These are phyloP conservation scores for Chlamydomonas sp. DNA, from an alignment of 139 green algal species.

Conservation along the genomic window DNA sequence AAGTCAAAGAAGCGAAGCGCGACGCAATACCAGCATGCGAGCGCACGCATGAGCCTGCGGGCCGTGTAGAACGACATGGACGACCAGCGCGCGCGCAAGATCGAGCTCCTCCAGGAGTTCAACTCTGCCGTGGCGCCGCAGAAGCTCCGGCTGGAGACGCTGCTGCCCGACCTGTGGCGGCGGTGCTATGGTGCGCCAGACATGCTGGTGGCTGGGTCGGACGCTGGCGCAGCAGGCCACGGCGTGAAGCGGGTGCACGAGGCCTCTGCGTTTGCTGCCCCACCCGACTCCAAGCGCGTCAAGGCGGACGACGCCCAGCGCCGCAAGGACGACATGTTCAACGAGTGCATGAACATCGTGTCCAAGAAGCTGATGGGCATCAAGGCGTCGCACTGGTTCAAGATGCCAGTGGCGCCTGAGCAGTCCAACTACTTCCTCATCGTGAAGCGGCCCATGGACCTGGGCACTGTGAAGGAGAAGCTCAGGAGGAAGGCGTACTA, in stretches of 20 bases:
- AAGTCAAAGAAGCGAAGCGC: not conserved
- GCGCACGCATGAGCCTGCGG: not conserved
- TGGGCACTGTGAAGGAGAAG: conserved; percentile 49
- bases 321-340: not conserved
- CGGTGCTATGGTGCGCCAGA: not conserved
- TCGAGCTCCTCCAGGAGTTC: conserved; percentile 9
- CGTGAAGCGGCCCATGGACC: conserved; percentile 57
- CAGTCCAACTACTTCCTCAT: conserved; percentile 59
- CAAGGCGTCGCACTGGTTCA: conserved; percentile 35
- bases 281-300: not conserved
- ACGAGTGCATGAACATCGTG: conserved; percentile 4
- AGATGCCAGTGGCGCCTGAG: conserved; percentile 47
- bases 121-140: conserved; percentile 3
- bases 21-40: not conserved
- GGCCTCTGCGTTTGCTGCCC: not conserved
- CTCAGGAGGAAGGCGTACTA: conserved; percentile 35
- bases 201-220: not conserved
- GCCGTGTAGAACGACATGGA: not conserved
- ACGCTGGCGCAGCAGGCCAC: not conserved
- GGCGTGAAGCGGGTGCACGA: not conserved
- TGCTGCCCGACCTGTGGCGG: not conserved
- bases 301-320: not conserved
- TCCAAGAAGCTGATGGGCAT: conserved; percentile 26
- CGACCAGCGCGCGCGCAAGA: not conserved
- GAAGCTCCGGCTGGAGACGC: conserved; percentile 5